Conservation (phyloP, 495 filamentous ascomycete species). For the Penicillium coffeae region DNA sequence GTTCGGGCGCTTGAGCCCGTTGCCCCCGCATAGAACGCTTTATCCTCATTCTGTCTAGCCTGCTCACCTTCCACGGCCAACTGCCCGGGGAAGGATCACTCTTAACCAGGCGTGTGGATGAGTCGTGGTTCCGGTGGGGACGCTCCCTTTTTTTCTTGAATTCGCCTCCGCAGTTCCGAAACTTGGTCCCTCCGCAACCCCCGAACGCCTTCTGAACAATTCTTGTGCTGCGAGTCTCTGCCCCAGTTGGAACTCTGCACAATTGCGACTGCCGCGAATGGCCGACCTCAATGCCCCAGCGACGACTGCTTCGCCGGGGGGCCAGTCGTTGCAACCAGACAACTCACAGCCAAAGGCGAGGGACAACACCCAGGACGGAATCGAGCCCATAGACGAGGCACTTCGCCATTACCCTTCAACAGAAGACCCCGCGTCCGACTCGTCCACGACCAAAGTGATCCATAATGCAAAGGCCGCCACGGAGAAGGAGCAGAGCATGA, state of each 20-base stretch:
- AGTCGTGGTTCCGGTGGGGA: background rate
- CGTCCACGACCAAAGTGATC: conserved; percentile 34
- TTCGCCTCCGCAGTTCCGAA: background rate
- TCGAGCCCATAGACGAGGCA: conserved; percentile 23
- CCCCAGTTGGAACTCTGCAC: background rate
- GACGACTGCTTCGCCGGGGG: background rate
- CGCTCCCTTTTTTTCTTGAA: background rate
- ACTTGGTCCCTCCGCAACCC: background rate
- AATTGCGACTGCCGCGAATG: background rate
- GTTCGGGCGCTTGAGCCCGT: background rate
- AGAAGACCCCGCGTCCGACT: conserved; percentile 20
- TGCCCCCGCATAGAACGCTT: background rate
- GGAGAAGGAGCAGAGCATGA: conserved; percentile 47
- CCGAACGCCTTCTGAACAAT: background rate
- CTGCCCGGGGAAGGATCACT: background rate
- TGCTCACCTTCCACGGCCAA: background rate
- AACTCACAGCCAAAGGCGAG: background rate
- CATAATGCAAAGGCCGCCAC: conserved; percentile 43
- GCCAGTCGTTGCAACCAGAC: background rate
- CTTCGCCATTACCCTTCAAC: conserved; percentile 12
- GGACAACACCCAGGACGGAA: conserved; percentile 13
- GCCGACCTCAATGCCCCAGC: conserved; percentile 17
- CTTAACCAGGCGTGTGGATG: background rate
- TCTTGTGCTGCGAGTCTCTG: background rate
- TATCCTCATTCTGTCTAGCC: background rate